Base-by-base conservation (phyloP, 1,284 basidiomycete genomes). In the Leccinum cinnamomeum region DNA sequence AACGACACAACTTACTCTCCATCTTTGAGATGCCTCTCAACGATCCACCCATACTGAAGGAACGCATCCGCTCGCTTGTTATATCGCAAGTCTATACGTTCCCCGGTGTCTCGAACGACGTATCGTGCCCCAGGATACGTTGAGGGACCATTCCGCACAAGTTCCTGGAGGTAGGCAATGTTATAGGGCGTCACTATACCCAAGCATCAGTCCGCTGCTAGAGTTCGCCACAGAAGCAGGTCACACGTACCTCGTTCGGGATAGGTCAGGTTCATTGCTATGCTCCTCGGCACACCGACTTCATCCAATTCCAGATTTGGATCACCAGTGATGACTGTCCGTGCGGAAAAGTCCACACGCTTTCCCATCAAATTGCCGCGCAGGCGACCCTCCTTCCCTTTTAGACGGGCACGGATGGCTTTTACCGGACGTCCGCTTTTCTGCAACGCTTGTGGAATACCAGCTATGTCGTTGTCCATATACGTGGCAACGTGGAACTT, bases 391-490 rank as follows among this genome's bases (percentile, higher is more conserved):
- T 99, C 97, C 77, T 99, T 99, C 63, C 97, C 97, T 84, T 99
- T 99, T 62, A 99, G 84, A 66, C 97, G 91, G 5, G 97, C 95
- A 66, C 97, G 94, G 72, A 99, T 98, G 46, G 97, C 97, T 79
- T 99, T 99, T 68, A 99, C 92, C 7, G 97, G 97, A 65, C 97
- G 87, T 39, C 97, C 97, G 35, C 95, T 97, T 77, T 99, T 99
- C 75, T 99, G 97, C 71, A 98, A 79, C 1, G 97, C 95, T 75
- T 98, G 96, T 0, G 97, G 97, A 50, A 98, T 95, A 62, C 97
- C 97, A 35, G 97, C 95, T 67, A 99, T 97, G 75, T 99, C 96
- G 75, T 99, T 99, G 76, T 99, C 97, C 97, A 99, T 99, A 75
- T 99, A 99, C 0, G 97, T 99, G 7, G 97, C 97, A 64, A 97